Percentiles rank a stretch among this genome's conserved stretches.
These are phyloP conservation scores for Microbotryum violaceum DNA, from an alignment of 1,284 basidiomycete genomes.

Conservation along the genomic window DNA sequence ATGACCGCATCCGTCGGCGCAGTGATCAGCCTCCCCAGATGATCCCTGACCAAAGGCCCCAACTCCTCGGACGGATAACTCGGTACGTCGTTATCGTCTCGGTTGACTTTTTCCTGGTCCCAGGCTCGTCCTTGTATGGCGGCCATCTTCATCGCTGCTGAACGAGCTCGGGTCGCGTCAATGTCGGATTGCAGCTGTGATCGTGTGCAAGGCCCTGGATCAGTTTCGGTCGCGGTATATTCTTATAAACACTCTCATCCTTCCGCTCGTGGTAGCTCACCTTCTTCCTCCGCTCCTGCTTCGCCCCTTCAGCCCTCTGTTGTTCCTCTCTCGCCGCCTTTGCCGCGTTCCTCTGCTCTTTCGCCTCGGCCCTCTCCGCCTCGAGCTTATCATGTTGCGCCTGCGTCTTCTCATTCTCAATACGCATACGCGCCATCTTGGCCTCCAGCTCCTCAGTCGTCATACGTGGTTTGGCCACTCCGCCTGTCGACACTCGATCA, in stretches of 20 bases:
- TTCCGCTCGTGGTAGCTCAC: neutral
- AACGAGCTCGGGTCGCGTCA: slow-evolving; percentile 23
- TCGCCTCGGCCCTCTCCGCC: neutral
- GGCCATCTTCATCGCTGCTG: slow-evolving; percentile 28
- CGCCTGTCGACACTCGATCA: too few relatives aligned
- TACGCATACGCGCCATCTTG: slow-evolving; percentile 29
- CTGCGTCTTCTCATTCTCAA: slow-evolving; percentile 23
- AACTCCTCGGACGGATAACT: too few relatives aligned
- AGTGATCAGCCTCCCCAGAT: too few relatives aligned
- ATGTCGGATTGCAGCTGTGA: slow-evolving; percentile 25
- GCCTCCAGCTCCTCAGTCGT: slow-evolving; percentile 27
- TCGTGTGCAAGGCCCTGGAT: neutral
- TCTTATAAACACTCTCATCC: neutral
- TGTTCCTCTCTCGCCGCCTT: neutral
- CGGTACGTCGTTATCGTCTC: too few relatives aligned
- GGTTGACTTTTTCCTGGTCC: slow-evolving; percentile 26
- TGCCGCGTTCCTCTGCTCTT: neutral
- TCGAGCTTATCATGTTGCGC: neutral
- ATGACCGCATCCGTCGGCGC: too few relatives aligned
- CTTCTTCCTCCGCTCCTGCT: slow-evolving; percentile 2
- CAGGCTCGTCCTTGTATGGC: slow-evolving; percentile 27
- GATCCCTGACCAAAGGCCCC: too few relatives aligned
- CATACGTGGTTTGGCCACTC: neutral
- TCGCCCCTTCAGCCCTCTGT: neutral
- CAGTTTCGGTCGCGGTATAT: neutral